phyloP scores from a whole-genome alignment of 2,329 filamentous ascomycete species.

The Colletotrichum sp. region DNA sequence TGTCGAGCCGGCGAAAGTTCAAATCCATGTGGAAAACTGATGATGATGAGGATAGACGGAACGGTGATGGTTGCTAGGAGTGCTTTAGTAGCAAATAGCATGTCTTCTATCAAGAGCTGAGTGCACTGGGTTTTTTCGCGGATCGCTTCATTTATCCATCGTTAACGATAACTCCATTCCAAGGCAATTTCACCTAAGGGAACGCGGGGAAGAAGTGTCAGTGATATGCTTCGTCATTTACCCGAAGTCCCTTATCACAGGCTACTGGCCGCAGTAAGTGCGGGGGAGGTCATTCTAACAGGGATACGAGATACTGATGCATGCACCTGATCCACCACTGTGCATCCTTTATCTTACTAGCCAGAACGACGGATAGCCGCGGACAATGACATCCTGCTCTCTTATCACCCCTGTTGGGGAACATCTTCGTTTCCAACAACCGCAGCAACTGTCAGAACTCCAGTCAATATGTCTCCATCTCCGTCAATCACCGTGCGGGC shows the following conservation, averaged over 20 bases:
- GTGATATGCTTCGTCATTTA: neutral
- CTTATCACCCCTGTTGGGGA: neutral
- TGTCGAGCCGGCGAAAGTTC: neutral
- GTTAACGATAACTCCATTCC: neutral
- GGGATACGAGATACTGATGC: neutral
- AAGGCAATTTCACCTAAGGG: neutral
- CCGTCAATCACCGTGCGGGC: neutral
- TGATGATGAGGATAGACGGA: neutral
- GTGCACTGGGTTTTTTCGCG: neutral
- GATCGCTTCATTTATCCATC: neutral
- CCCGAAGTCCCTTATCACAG: neutral
- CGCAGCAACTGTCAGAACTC: neutral
- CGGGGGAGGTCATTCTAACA: neutral
- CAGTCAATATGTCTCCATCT: neutral
- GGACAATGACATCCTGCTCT: neutral
- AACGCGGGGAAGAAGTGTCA: neutral
- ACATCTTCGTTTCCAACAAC: accelerated
- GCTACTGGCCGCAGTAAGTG: neutral
- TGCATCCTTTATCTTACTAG: neutral
- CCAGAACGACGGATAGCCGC: neutral
- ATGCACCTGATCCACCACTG: neutral
- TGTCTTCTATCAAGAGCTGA: neutral
- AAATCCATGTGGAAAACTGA: neutral
- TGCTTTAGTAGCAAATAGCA: neutral
- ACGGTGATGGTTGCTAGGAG: neutral